Evolutionary conservation across 2,329 filamentous ascomycete species (phyloP).

Genomic region (Aspergillus sp.): DNA sequence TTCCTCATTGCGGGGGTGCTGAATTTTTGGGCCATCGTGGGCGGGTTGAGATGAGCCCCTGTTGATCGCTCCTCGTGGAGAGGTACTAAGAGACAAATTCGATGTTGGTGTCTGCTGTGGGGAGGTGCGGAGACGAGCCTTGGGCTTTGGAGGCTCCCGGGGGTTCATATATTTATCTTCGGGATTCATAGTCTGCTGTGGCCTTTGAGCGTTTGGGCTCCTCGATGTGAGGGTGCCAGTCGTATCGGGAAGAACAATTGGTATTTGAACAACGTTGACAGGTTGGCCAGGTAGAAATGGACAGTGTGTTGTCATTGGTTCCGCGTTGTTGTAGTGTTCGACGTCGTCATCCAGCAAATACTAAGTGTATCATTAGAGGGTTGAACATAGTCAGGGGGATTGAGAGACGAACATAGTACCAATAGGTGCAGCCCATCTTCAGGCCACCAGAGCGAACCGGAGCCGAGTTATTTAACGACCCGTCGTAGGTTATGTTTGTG

Average conservation of each 20-base stretch:
- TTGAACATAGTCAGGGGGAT: neutral
- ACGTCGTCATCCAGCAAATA: slow-evolving; percentile 78
- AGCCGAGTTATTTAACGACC: slow-evolving; percentile 54
- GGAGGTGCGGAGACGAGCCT: slow-evolving; percentile 48
- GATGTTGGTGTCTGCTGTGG: slow-evolving; percentile 30
- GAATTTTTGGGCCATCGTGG: slow-evolving; percentile 22
- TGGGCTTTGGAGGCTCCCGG: slow-evolving; percentile 55
- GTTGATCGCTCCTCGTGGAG: slow-evolving; percentile 26
- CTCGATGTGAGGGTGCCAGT: slow-evolving; percentile 56
- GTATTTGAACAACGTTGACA: slow-evolving; percentile 81
- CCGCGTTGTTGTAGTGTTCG: slow-evolving; percentile 71
- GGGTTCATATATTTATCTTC: slow-evolving; percentile 73
- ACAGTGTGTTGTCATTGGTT: slow-evolving; percentile 75
- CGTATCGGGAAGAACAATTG: slow-evolving; percentile 60
- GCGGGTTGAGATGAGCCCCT: slow-evolving; percentile 37
- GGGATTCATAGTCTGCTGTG: slow-evolving; percentile 74
- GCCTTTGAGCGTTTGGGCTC: slow-evolving; percentile 61
- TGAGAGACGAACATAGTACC: slow-evolving; percentile 78
- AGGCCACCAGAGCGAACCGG: slow-evolving; percentile 72
- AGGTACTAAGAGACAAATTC: slow-evolving; percentile 26
- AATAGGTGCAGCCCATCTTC: slow-evolving; percentile 91
- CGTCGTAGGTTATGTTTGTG: slow-evolving; percentile 80
- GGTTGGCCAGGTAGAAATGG: slow-evolving; percentile 84
- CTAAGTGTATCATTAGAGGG: slow-evolving; percentile 48
- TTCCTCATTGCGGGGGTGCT: slow-evolving; percentile 20